Conservation (phyloP, 768 basidiomycete genomes). For the Termitomyces sp. region DNA sequence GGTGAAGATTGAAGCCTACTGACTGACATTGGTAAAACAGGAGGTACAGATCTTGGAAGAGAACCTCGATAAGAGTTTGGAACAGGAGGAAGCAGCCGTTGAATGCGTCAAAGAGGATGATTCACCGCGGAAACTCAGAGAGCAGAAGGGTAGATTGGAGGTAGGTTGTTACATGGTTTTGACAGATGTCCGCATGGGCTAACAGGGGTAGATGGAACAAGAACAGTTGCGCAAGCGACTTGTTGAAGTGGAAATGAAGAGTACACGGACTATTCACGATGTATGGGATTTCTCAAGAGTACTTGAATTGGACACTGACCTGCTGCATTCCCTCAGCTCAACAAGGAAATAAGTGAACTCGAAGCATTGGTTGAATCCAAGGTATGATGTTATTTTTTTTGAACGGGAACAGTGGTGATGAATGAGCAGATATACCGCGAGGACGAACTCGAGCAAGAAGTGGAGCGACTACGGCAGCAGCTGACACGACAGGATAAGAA, state of each 20-base stretch:
- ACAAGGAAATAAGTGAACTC: slow-evolving; percentile 89
- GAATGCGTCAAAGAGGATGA: slow-evolving; percentile 25
- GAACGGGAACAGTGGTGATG: neutral
- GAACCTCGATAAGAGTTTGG: slow-evolving; percentile 57
- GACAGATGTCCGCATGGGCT: neutral
- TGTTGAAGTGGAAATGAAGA: slow-evolving; percentile 70
- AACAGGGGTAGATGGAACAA: slow-evolving; percentile 41
- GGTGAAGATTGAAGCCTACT: neutral
- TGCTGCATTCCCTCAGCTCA: slow-evolving; percentile 46
- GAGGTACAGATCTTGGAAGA: slow-evolving; percentile 76
- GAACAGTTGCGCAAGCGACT: slow-evolving; percentile 69
- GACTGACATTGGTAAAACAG: slow-evolving; percentile 29
- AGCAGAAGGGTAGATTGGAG: slow-evolving; percentile 49
- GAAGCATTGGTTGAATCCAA: slow-evolving; percentile 94
- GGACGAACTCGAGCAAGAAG: slow-evolving; percentile 85
- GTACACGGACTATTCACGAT: slow-evolving; percentile 60
- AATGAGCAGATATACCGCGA: slow-evolving; percentile 73
- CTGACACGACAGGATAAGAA: slow-evolving; percentile 56
- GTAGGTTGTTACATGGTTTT: slow-evolving; percentile 23
- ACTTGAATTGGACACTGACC: neutral
- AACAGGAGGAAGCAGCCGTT: slow-evolving; percentile 38
- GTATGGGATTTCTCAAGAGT: slow-evolving; percentile 27
- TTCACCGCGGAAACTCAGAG: slow-evolving; percentile 37
- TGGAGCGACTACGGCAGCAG: slow-evolving; percentile 72
- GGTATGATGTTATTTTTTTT: slow-evolving; percentile 33